Evolutionary conservation across 2,329 filamentous ascomycete genomes (phyloP).

Genomic region (Stachybotrys chartarum): DNA sequence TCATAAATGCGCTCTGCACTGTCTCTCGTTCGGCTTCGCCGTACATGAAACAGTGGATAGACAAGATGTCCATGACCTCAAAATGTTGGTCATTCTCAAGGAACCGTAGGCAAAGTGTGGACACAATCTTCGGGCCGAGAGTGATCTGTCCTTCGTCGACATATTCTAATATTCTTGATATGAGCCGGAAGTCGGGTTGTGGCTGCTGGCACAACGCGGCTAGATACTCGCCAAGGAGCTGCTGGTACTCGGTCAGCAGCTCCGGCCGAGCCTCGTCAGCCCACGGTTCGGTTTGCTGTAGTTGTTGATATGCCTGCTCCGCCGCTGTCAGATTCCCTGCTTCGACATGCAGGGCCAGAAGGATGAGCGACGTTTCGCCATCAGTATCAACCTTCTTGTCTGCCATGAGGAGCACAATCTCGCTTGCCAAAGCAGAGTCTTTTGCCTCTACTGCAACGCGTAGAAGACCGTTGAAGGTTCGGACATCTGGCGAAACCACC

Average conservation of each 20-base stretch:
- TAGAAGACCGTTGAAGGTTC: slow-evolving; percentile 72
- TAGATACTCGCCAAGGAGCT: slow-evolving; percentile 64
- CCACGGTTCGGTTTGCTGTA: slow-evolving; percentile 24
- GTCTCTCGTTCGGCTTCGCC: slow-evolving; percentile 60
- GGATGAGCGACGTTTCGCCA: slow-evolving; percentile 62
- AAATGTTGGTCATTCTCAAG: slow-evolving; percentile 68
- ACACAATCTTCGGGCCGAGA: slow-evolving; percentile 68
- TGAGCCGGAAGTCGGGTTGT: slow-evolving; percentile 58
- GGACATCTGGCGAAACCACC: slow-evolving; percentile 51
- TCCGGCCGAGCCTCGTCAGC: slow-evolving; percentile 37
- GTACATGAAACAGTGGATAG: slow-evolving; percentile 64
- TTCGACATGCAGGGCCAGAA: slow-evolving; percentile 69
- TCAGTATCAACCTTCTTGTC: slow-evolving; percentile 61
- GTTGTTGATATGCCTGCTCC: slow-evolving; percentile 52
- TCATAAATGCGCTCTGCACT: slow-evolving; percentile 59
- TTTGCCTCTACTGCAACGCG: slow-evolving; percentile 62
- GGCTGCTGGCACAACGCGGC: slow-evolving; percentile 56
- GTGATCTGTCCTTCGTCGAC: slow-evolving; percentile 63
- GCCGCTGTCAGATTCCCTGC: slow-evolving; percentile 67
- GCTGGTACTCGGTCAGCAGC: slow-evolving; percentile 42
- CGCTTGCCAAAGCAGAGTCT: slow-evolving; percentile 65
- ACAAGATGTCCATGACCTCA: slow-evolving; percentile 76
- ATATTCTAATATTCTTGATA: slow-evolving; percentile 66
- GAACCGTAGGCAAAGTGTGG: slow-evolving; percentile 65
- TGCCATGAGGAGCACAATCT: slow-evolving; percentile 60